Evolutionary conservation across 2,329 filamentous ascomycete species (phyloP), one percentile per base, ranked within the genome.

Genomic region (Aspergillus pseudonomiae): DNA sequence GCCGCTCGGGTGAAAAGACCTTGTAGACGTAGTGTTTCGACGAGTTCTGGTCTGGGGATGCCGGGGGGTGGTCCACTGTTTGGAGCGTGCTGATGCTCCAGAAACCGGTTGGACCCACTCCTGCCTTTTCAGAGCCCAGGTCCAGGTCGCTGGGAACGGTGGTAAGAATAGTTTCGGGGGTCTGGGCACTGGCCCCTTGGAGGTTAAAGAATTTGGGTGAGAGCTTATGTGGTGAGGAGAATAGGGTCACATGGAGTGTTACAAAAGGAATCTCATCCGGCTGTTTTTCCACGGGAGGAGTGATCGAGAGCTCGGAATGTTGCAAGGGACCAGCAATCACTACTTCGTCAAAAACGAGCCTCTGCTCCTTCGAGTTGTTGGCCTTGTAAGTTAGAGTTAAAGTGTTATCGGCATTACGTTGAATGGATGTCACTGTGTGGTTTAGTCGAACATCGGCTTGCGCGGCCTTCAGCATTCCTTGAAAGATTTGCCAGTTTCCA

Each of bases 401-500:
- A 4, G 77, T 77, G 36, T 80, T 75, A 1, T 78, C 69, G 0
- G 71, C 63, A 19, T 71, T 64, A 73, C 77, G 63, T 74, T 79
- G 75, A 57, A 96, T 86, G 4, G 81, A 81, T 0, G 83, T 82
- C 0, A 97, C 90, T 0, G 86, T 83, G 0, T 90, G 91, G 70
- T 94, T 91, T 28, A 91, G 81, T 45, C 82, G 80, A 6, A 94
- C 68, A 0, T 81, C 77, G 0, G 91, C 88, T 3, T 84, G 80
- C 1, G 92, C 90, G 0, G 82, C 79, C 43, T 86, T 82, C 1
- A 94, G 81, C 91, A 97, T 96, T 52, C 84, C 81, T n/a, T 89
- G 85, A 74, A 99, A 99, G 60, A 99, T 97, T 71, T 88, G 89
- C 93, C 94, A 98, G 77, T 98, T 99, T 1, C 95, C 95, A 7